These are phyloP conservation scores for Fusarium domesticum DNA, from an alignment of 2,329 filamentous ascomycete genomes.

Conservation along the genomic window DNA sequence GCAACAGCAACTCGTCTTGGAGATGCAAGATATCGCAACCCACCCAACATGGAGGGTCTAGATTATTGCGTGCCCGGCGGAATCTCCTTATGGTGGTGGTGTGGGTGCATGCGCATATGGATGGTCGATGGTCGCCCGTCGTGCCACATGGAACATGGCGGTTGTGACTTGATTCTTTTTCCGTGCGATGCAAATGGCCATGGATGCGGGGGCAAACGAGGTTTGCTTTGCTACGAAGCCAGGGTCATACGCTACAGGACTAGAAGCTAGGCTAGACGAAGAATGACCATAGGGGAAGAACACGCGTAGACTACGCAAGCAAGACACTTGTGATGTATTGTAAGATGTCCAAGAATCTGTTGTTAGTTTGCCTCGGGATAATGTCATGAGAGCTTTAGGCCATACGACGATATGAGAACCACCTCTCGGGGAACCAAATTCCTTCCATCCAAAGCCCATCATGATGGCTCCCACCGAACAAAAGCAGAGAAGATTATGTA, in stretches of 20 bases:
- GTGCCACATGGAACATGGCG: conserved; percentile 17
- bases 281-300: no score
- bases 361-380: background rate
- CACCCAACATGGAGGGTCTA: conserved; percentile 1
- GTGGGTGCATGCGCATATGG: conserved; percentile 7
- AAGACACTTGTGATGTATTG: no score
- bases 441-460: background rate
- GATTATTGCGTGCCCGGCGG: conserved; percentile 7
- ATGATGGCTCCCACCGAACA: background rate
- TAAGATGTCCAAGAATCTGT: no score
- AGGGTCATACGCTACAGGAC: no score
- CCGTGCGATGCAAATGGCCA: background rate
- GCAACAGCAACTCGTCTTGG: background rate
- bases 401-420: no score
- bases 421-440: background rate
- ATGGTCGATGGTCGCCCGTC: conserved; percentile 10
- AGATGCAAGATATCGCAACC: background rate
- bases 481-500: background rate
- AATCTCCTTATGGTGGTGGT: conserved; percentile 1
- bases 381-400: no score
- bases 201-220: background rate
- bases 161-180: background rate
- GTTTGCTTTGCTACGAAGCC: background rate
- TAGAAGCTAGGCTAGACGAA: no score
- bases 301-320: no score